Conservation (phyloP, 441 rosid species). For the Pelargonium exstipulatum region DNA sequence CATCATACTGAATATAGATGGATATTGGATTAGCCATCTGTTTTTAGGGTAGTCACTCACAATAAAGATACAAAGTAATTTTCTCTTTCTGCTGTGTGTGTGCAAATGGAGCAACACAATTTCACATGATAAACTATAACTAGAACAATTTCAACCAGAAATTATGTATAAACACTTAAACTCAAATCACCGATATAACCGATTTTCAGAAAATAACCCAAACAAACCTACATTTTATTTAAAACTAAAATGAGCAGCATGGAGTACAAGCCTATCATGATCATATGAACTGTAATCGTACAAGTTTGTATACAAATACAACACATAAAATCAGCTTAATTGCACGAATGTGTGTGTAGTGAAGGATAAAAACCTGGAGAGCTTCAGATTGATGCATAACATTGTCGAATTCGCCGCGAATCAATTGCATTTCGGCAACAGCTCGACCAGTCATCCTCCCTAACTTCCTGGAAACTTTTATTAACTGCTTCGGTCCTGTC, state of each 20-base stretch:
- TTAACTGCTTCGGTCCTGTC: slow-evolving; percentile 81
- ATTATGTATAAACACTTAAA: background rate
- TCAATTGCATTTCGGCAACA: slow-evolving; percentile 70
- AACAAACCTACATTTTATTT: background rate
- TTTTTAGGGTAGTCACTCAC: no score
- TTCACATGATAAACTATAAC: background rate
- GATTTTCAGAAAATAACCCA: background rate
- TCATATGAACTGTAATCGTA: background rate
- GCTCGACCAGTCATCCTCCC: slow-evolving; percentile 79
- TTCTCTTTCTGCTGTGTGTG: no score
- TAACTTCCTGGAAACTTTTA: slow-evolving; percentile 57
- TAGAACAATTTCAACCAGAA: background rate
- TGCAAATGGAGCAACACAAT: no score
- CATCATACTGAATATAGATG: no score
- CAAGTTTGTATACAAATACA: background rate
- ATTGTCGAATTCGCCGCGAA: slow-evolving; percentile 76
- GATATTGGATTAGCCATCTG: no score
- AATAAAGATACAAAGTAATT: no score
- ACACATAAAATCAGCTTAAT: background rate
- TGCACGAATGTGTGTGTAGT: background rate
- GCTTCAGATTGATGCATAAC: slow-evolving; percentile 88
- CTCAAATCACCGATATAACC: background rate
- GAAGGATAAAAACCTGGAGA: slow-evolving; percentile 48
- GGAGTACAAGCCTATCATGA: background rate
- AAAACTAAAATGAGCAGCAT: background rate